These are phyloP conservation scores for Omphalea diandra DNA, from an alignment of 441 rosid genomes.

Conservation along the genomic window DNA sequence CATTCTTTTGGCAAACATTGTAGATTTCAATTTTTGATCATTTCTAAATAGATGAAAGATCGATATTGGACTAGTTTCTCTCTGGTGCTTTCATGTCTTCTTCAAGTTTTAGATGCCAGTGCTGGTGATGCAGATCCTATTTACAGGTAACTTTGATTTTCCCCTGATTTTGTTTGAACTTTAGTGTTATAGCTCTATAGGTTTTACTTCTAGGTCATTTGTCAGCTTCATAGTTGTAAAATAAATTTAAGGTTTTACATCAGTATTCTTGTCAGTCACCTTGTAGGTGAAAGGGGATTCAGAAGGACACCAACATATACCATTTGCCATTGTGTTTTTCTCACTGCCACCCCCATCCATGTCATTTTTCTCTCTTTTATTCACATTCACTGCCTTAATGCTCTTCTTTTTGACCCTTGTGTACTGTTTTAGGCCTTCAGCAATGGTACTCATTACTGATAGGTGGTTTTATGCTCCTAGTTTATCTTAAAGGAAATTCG, in stretches of 20 bases:
- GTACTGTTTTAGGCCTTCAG: background rate
- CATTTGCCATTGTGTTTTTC: background rate
- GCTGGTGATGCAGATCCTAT: constrained; percentile 79
- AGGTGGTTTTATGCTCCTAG: background rate
- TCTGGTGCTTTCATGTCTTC: constrained; percentile 47
- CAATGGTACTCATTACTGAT: background rate
- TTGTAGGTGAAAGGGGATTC: background rate
- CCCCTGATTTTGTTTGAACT: background rate
- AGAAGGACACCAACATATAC: background rate
- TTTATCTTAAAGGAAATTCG: background rate
- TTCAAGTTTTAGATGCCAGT: constrained; percentile 59
- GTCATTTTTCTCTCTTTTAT: background rate
- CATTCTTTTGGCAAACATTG: background rate
- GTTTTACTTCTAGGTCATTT: constrained; percentile 2
- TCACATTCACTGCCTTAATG: background rate
- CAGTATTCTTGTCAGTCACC: background rate
- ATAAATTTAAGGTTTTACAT: constrained; percentile 7
- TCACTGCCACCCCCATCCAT: background rate
- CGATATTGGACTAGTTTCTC: constrained; percentile 37
- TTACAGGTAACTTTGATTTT: constrained; percentile 57
- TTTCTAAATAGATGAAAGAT: constrained; percentile 46
- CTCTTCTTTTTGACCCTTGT: background rate
- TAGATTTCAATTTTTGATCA: constrained; percentile 1
- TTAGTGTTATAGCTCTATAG: constrained; percentile 9
- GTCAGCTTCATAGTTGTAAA: background rate